Base-by-base conservation (phyloP, 768 basidiomycete species). In the Cyathus striatus region DNA sequence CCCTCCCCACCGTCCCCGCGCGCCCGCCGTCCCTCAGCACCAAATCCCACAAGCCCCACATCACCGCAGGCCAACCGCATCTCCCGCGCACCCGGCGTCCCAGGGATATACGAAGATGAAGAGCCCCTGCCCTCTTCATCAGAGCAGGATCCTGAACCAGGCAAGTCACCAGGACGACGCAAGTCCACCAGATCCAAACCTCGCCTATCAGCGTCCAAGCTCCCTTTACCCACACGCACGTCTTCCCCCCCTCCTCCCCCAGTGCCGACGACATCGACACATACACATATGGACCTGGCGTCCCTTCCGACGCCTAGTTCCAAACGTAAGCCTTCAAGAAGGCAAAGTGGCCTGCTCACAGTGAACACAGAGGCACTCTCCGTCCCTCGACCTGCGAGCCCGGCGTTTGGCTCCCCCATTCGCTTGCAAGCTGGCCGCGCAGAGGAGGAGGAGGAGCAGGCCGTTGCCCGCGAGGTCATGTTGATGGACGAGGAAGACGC, bases 31-130 rank as follows among this genome's bases (percentile, higher is more conserved):
- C 76, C 42, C 16, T 20, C 75, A 21, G 54, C 62, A 17, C 53
- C 61, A 27, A 66, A 70, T 51, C 63, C 63, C 9, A 66, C 66
- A 41, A 56, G 49, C 41, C 54, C 60, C 30, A 54, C 51, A 30
- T 74, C 76, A 13, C 78, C 76, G 1, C 72, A 73, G 42, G 60
- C 65, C 20, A 70, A 70, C 49, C 78, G 82, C 30, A 69, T 86
- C 42, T 75, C 82, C n/a, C 76, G 79, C 39, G 65, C 77, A 30
- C 86, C 83, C 6, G 81, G 74, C 41, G 57, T 86, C 26, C 83
- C 84, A 0, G 80, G 76, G 13, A 86, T 86, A 41, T 53, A 64
- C 23, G 84, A 86, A 54, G 85, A 86, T 35, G 81, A 84, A 1
- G 85, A 87, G 54, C 68, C 70, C 5, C 58, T 49, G 14, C 57